These are phyloP conservation scores for Opeltia flavorubescens DNA, from an alignment of 495 filamentous ascomycete species.

Conservation along the genomic window DNA sequence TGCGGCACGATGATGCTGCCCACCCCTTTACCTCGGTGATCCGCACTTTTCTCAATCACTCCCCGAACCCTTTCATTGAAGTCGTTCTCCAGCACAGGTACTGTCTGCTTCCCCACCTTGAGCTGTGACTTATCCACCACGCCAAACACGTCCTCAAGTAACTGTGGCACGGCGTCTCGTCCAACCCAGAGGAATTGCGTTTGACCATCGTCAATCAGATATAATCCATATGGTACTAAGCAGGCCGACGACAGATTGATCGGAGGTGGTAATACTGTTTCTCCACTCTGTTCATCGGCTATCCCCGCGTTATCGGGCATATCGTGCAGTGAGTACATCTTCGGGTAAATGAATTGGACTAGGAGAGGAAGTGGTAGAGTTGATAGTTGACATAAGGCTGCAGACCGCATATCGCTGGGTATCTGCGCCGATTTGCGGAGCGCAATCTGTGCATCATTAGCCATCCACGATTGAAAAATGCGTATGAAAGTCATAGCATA, in stretches of 20 bases:
- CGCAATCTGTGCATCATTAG: slow-evolving; percentile 48
- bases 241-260: slow-evolving; percentile 78
- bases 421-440: slow-evolving; percentile 93
- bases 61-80: slow-evolving; percentile 89
- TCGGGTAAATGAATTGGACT: slow-evolving; percentile 94
- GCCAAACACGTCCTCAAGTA: slow-evolving; percentile 82
- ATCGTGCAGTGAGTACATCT: slow-evolving; percentile 86
- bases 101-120: slow-evolving; percentile 74
- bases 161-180: slow-evolving; percentile 78
- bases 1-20: slow-evolving; percentile 87
- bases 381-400: slow-evolving; percentile 81
- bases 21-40: slow-evolving; percentile 69
- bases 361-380: slow-evolving; percentile 83
- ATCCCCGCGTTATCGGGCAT: slow-evolving; percentile 92
- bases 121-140: slow-evolving; percentile 63
- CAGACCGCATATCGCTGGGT: slow-evolving; percentile 86
- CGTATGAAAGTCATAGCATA: slow-evolving; percentile 24
- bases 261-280: slow-evolving; percentile 72
- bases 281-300: slow-evolving; percentile 69
- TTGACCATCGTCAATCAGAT: slow-evolving; percentile 93
- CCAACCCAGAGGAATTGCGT: slow-evolving; percentile 98
- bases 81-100: slow-evolving; percentile 84
- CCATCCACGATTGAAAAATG: slow-evolving; percentile 5
- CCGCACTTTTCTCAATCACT: slow-evolving; percentile 80
- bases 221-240: slow-evolving; percentile 85